Evolutionary conservation across 2,329 filamentous ascomycete genomes (phyloP).

Genomic region (Neofusicoccum laricinum): DNA sequence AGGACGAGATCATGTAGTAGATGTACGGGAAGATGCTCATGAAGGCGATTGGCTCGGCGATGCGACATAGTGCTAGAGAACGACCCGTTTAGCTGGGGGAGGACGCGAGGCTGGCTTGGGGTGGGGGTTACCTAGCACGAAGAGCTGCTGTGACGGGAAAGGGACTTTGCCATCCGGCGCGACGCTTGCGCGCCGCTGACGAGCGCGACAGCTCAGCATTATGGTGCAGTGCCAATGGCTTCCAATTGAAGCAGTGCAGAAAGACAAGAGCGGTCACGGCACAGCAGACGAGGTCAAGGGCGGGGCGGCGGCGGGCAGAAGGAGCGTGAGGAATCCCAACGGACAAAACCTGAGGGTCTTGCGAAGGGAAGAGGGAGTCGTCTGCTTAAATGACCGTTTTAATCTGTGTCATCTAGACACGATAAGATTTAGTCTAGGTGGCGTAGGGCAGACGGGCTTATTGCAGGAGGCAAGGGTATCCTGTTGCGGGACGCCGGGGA

Average conservation of each 20-base stretch:
- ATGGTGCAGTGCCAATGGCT: constrained; percentile 6
- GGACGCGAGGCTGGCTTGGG: not conserved
- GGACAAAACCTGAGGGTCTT: constrained; percentile 5
- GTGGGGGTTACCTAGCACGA: constrained; percentile 50
- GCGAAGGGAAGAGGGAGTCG: constrained; percentile 7
- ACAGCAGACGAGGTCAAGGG: not conserved
- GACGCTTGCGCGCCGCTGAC: constrained; percentile 7
- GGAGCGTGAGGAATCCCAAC: constrained; percentile 11
- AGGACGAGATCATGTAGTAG: constrained; percentile 95
- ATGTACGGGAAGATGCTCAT: constrained; percentile 99
- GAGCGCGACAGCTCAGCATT: constrained; percentile 13
- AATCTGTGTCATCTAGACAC: constrained; percentile 17
- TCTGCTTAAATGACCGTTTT: constrained; percentile 16
- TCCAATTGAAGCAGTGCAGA: constrained; percentile 2
- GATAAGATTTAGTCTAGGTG: constrained; percentile 18
- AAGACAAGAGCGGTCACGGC: not conserved
- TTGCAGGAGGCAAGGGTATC: constrained; percentile 17
- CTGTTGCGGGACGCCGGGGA: constrained; percentile 13
- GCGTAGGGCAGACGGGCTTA: constrained; percentile 17
- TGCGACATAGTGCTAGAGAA: constrained; percentile 74
- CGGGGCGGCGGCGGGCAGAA: not conserved
- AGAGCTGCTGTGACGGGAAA: constrained; percentile 60
- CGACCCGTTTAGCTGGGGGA: not conserved
- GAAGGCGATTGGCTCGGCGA: constrained; percentile 98
- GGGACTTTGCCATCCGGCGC: constrained; percentile 29